Base-by-base conservation (phyloP, 2,329 filamentous ascomycete species). In the Meredithiella fracta region DNA sequence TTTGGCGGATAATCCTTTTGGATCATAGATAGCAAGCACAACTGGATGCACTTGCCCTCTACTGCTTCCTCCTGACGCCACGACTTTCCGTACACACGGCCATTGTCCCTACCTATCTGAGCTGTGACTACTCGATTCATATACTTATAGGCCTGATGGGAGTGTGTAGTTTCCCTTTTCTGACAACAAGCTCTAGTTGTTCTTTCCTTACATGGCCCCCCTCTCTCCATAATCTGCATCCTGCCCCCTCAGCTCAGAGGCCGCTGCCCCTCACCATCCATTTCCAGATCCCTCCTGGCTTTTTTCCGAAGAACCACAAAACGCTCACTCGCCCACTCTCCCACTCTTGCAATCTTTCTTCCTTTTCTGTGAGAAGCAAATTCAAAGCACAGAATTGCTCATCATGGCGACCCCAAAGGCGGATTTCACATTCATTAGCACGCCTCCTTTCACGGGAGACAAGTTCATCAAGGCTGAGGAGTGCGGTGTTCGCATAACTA, bases 401-500 rank as follows among this genome's bases (percentile, higher is more conserved):
- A 54, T 40, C 55, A 59, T 59, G 57, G 59, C 55, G 52, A 54
- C 55, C 47, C 62, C 62, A 54, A 66, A 67, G 60, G 64, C 63
- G 60, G 68, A 72, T 62, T 70, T 72, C 57, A 66, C 68, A 62
- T 72, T 71, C 61, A 67, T 71, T 61, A 62, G 68, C 58, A 73
- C 70, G 61, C 70, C 70, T 51, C 63, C 69, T 51, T 61, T 61
- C 31, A 26, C 59, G 63, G 65, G 62, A 58, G 66, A 83, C 63
- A 82, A 82, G 62, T 87, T 83, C 65, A 83, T 84, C 58, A 82
- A 78, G 51, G 76, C 77, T 62, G 80, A 86, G 69, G 85, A 88
- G 63, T 71, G 68, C 61, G 70, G 70, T 59, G 69, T 72, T 60
- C 65, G 65, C 58, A 67, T 65, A 55, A 73, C 70, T 56, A 65